Conservation (phyloP, 441 rosid genomes). For the Eruca vesicaria region DNA sequence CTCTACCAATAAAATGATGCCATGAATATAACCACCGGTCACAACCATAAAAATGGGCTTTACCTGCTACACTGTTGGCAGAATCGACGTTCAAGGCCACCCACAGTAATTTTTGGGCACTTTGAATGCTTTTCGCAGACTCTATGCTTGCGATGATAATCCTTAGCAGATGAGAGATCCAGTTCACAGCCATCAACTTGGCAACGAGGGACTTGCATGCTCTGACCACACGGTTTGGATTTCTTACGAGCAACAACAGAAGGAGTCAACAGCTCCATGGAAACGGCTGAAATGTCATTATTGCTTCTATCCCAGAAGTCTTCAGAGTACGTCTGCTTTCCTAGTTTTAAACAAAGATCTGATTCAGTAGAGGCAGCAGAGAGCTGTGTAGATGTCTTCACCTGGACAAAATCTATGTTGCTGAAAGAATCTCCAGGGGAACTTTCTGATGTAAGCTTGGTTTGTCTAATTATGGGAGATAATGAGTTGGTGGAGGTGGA, state of each 20-base stretch:
- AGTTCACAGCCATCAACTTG: slow-evolving; percentile 76
- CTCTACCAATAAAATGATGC: not conserved
- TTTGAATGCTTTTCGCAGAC: slow-evolving; percentile 80
- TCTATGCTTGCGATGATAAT: slow-evolving; percentile 75
- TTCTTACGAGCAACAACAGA: slow-evolving; percentile 54
- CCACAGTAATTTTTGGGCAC: slow-evolving; percentile 62
- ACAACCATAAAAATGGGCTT: not conserved
- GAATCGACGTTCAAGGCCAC: slow-evolving; percentile 74
- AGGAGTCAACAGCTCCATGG: slow-evolving; percentile 33
- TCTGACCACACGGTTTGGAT: slow-evolving; percentile 54
- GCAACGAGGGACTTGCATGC: slow-evolving; percentile 54
- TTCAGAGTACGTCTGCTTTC: slow-evolving; percentile 34
- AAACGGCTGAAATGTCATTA: slow-evolving; percentile 30
- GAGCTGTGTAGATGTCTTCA: slow-evolving; percentile 22
- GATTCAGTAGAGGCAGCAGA: slow-evolving; percentile 33
- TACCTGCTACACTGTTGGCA: slow-evolving; percentile 96
- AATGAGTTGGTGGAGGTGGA: slow-evolving; percentile 30
- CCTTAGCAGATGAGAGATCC: slow-evolving; percentile 62
- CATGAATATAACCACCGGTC: not conserved
- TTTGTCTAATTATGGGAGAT: slow-evolving; percentile 34
- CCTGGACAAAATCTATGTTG: slow-evolving; percentile 27
- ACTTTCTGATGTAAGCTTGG: slow-evolving; percentile 39
- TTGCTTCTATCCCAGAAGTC: slow-evolving; percentile 13
- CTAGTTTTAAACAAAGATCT: slow-evolving; percentile 36
- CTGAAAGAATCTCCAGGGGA: slow-evolving; percentile 27